phyloP scores from a whole-genome alignment of 2,329 filamentous ascomycete species.

The Talaromyces verruculosus region DNA sequence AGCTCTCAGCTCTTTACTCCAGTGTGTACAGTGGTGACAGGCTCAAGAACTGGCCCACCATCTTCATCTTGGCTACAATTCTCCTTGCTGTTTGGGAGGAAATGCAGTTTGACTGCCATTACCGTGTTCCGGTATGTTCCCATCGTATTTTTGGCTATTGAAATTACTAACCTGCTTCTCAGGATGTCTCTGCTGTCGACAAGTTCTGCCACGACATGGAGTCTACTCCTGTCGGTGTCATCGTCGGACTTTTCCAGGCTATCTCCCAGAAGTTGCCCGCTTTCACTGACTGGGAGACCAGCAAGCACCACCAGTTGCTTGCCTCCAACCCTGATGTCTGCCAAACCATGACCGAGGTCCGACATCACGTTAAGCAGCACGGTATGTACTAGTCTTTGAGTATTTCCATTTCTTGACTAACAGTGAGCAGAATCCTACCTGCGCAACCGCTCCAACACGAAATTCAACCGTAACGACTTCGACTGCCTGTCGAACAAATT shows the following conservation, averaged over 20 bases:
- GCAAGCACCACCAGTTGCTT: constrained; percentile 84
- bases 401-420: constrained; percentile 4
- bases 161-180: not conserved
- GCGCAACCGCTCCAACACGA: constrained; percentile 72
- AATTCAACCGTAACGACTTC: constrained; percentile 89
- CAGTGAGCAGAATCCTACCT: constrained; percentile 72
- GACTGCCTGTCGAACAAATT: constrained; percentile 97
- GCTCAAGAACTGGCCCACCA: constrained; percentile 98
- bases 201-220: constrained; percentile 99
- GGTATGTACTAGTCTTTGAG: constrained; percentile 59
- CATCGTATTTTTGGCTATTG: not conserved
- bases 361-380: constrained; percentile 87
- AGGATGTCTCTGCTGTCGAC: constrained; percentile 75
- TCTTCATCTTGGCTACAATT: constrained; percentile 94
- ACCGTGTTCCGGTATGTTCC: constrained; percentile 67
- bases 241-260: constrained; percentile 94
- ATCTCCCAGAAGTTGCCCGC: constrained; percentile 95
- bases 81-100: constrained; percentile 94
- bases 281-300: constrained; percentile 91
- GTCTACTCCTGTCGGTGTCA: constrained; percentile 89
- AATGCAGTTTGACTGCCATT: constrained; percentile 98
- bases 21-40: constrained; percentile 97
- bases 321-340: constrained; percentile 91
- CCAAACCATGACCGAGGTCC: constrained; percentile 94
- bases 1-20: constrained; percentile 89